phyloP scores from a whole-genome alignment of 768 basidiomycete genomes.

The Macrocybe gigantea region DNA sequence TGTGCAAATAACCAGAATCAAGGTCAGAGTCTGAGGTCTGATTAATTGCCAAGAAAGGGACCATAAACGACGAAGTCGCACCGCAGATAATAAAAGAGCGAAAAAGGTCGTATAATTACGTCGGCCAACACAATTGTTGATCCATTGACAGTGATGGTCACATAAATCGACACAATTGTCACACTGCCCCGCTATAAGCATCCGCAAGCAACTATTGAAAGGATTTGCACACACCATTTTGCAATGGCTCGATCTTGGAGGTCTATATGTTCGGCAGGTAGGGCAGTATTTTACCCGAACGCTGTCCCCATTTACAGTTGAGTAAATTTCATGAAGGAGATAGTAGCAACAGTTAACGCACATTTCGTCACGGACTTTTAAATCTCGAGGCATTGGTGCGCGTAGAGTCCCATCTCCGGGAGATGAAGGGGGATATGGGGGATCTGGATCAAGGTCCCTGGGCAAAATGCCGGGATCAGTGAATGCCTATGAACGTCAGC shows the following conservation, averaged over 20 bases:
- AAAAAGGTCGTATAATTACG: conserved; percentile 96
- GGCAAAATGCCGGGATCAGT: conserved; percentile 88
- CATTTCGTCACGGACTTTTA: conserved; percentile 74
- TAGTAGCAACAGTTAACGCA: no score
- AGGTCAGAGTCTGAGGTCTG: conserved; percentile 55
- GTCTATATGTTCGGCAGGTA: conserved; percentile 89
- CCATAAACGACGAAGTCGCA: conserved; percentile 33
- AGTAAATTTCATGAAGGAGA: no score
- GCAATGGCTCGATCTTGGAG: conserved; percentile 93
- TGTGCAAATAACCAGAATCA: conserved; percentile 74
- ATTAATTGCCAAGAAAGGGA: not conserved
- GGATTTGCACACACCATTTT: conserved; percentile 62
- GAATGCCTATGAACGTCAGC: conserved; percentile 46
- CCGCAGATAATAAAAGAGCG: conserved; percentile 69
- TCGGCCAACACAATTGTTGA: conserved; percentile 94
- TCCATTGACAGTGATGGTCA: conserved; percentile 88
- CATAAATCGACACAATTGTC: conserved; percentile 97
- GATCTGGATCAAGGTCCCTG: conserved; percentile 78
- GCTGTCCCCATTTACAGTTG: conserved; percentile 28
- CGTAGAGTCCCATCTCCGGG: conserved; percentile 58
- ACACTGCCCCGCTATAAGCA: conserved; percentile 45
- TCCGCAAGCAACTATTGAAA: conserved; percentile 1
- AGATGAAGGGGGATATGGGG: conserved; percentile 62
- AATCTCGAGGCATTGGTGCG: conserved; percentile 72
- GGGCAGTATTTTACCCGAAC: conserved; percentile 92